A percentile compares a stretch with the other conserved stretches of the same genome.
Evolutionary conservation across 176 grass and related monocot species (phyloP).

Genomic region (Panicum miliaceum): DNA sequence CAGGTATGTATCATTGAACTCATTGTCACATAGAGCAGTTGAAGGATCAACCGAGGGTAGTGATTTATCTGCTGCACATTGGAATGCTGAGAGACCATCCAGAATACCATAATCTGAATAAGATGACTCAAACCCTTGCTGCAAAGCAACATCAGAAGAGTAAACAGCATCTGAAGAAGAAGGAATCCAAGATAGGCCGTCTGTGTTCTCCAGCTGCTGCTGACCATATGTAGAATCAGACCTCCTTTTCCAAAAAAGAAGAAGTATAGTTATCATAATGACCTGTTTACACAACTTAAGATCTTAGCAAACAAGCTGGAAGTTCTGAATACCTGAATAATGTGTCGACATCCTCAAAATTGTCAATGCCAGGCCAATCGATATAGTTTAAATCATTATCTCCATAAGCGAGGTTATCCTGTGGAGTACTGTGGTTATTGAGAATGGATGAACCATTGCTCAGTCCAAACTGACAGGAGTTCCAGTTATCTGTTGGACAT

Average conservation of each 20-base stretch:
- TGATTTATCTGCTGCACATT: conserved; percentile 51
- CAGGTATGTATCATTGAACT: conserved; percentile 42
- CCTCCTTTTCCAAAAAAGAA: conserved; percentile 48
- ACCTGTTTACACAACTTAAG: background rate
- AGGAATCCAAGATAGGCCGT: conserved; percentile 80
- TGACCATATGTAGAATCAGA: conserved; percentile 78
- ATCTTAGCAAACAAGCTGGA: background rate
- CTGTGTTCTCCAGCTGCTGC: conserved; percentile 54
- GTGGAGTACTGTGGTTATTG: conserved; percentile 42
- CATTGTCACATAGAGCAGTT: conserved; percentile 42
- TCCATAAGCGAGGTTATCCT: conserved; percentile 52
- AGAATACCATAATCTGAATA: conserved; percentile 61
- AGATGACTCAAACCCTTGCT: conserved; percentile 50
- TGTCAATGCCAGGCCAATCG: conserved; percentile 88
- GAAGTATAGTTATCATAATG: background rate
- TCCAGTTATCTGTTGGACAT: conserved; percentile 54
- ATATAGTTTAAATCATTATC: conserved; percentile 83
- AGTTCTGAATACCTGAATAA: conserved; percentile 82
- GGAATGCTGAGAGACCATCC: conserved; percentile 56
- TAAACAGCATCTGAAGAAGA: conserved; percentile 78
- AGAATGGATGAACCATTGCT: conserved; percentile 50
- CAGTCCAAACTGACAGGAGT: conserved; percentile 45
- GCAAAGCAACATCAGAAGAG: conserved; percentile 59
- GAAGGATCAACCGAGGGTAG: conserved; percentile 43
- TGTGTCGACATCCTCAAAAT: conserved; percentile 87